phyloP scores from a whole-genome alignment of 2,329 filamentous ascomycete species.

The Fusarium sp. region DNA sequence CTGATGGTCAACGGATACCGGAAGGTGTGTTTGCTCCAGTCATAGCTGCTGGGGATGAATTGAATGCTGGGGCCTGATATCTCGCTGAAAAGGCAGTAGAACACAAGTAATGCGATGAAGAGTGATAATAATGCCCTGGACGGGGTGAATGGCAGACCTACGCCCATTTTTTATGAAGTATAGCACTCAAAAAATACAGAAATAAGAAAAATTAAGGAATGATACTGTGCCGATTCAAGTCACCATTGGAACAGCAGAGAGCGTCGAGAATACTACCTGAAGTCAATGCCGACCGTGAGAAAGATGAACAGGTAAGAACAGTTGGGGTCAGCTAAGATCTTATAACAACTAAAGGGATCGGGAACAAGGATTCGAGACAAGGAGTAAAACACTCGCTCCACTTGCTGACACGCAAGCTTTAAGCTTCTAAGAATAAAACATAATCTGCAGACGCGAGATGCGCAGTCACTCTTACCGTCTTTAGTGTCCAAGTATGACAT shows the following conservation, averaged over 20 bases:
- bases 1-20: conserved; percentile 16
- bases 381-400: conserved; percentile 21
- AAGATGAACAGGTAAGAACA: neutral
- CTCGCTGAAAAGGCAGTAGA: conserved; percentile 28
- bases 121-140: conserved; percentile 31
- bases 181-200: neutral
- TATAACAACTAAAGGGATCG: conserved; percentile 24
- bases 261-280: neutral
- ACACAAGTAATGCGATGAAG: conserved; percentile 24
- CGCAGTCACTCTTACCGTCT: neutral
- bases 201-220: conserved; percentile 4
- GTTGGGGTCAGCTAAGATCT: conserved; percentile 10
- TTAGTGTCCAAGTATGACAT: conserved; percentile 10
- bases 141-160: conserved; percentile 35
- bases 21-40: conserved; percentile 33
- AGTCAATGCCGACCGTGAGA: neutral
- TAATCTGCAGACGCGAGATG: conserved; percentile 24
- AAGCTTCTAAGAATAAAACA: conserved; percentile 30
- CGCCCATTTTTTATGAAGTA: conserved; percentile 28
- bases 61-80: conserved; percentile 16
- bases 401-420: conserved; percentile 20
- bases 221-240: conserved; percentile 9
- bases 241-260: conserved; percentile 16
- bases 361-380: conserved; percentile 24
- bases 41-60: conserved; percentile 39